phyloP scores from a whole-genome alignment of 1,284 basidiomycete species.

The Ustilago nuda region DNA sequence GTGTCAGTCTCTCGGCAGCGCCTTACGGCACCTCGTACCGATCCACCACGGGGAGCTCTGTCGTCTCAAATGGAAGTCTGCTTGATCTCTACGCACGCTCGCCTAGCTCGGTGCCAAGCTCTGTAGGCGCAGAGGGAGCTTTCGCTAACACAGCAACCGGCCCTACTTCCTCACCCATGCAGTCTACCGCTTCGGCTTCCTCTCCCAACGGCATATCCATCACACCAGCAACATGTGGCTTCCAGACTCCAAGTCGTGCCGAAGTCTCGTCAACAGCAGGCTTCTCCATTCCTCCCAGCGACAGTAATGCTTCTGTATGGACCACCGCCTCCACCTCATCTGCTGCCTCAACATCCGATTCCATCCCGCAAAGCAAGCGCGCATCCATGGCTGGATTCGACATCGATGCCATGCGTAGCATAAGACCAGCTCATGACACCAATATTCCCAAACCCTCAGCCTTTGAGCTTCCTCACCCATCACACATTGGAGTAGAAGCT shows the following conservation, averaged over 20 bases:
- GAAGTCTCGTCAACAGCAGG: not conserved
- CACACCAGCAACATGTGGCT: conserved; percentile 22
- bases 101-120: conserved; percentile 21
- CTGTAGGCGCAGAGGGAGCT: conserved; percentile 4
- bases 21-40: conserved; percentile 27
- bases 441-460: not conserved
- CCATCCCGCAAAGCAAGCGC: conserved; percentile 35
- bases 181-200: conserved; percentile 4
- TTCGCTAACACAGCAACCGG: not conserved
- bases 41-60: conserved; percentile 37
- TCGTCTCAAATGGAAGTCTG: conserved; percentile 44
- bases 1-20: conserved; percentile 29
- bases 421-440: conserved; percentile 21
- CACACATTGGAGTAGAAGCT: conserved; percentile 17
- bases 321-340: conserved; percentile 41
- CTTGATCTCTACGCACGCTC: conserved; percentile 52
- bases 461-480: conserved; percentile 5
- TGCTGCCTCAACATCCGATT: conserved; percentile 14
- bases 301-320: conserved; percentile 44
- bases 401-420: conserved; percentile 33
- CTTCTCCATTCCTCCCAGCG: conserved; percentile 31
- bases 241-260: conserved; percentile 19
- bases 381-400: conserved; percentile 43
- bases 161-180: not conserved
- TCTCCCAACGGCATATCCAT: conserved; percentile 13